Evolutionary conservation across 176 grass and related monocot species (phyloP), one percentile per base, ranked within the genome.

Genomic region (Carex myosuroides): DNA sequence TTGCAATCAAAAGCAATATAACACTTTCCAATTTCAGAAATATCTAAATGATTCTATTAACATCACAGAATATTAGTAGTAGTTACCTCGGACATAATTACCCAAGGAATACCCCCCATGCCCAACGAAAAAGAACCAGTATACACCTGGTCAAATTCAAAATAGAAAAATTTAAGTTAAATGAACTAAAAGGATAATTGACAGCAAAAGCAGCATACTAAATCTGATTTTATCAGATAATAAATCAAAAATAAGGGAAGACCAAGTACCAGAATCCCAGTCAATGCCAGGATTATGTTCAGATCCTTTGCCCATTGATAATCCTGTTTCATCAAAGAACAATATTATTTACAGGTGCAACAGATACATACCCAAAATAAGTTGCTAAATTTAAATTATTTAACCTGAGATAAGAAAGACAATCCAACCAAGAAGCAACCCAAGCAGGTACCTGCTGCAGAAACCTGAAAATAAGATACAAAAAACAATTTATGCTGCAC

Each of bases 31-130:
- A 17, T 32, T 68, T 83, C 1, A 4, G 29, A 52, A 13, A 67
- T 2, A 39, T 89, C 81, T 42, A 33, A 83, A 30, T 33, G 50
- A 72, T 12, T n/a, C 20, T 18, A 65, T 9, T 66, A 6, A 46
- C 11, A 57, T 78, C 80, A 61, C n/a, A 79, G 30, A 68, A 55
- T 4, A 20, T n/a, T 6, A 5, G 83, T 21, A 17, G 18, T 69
- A 37, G 6, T 59, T 83, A 94, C 94, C 94, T 97, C 91, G 64
- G 91, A 97, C 94, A 97, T 94, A 85, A 93, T 93, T 60, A 97
- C 91, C 94, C 94, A 97, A 58, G 94, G 94, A 72, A 97, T 93
- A 70, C 81, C 89, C 0, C 91, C 91, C 94, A 97, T 93, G n/a
- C 94, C 94, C 21, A 97, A 73, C 35, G 94, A 97, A 73, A 93